Evolutionary conservation across 1,284 basidiomycete genomes (phyloP).

Genomic region (Vanrija sp.): DNA sequence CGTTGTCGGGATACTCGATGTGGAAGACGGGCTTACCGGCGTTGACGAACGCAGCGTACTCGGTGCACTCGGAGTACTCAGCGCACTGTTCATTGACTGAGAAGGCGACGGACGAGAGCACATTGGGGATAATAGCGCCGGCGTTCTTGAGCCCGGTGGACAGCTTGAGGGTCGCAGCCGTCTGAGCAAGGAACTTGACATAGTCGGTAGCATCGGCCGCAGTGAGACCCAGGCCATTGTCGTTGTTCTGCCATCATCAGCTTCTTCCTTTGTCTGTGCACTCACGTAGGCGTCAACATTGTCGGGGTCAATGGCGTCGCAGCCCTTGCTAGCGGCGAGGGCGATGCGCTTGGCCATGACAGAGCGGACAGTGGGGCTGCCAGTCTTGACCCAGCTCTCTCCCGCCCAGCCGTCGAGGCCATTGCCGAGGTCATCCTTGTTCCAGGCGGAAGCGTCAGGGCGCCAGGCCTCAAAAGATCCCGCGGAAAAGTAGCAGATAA

Average conservation of each 20-base stretch:
- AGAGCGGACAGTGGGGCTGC: not conserved
- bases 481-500: slow-evolving; percentile 46
- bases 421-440: slow-evolving; percentile 1
- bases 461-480: slow-evolving; percentile 34
- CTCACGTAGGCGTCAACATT: slow-evolving; percentile 38
- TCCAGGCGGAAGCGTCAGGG: not conserved
- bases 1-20: slow-evolving; percentile 25
- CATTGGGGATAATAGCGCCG: slow-evolving; percentile 7
- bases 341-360: slow-evolving; percentile 22
- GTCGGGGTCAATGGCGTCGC: slow-evolving; percentile 46
- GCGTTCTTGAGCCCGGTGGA: slow-evolving; percentile 39
- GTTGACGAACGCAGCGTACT: slow-evolving; percentile 23
- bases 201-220: slow-evolving; percentile 32
- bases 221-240: slow-evolving; percentile 9
- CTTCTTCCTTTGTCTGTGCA: slow-evolving; percentile 7
- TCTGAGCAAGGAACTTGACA: slow-evolving; percentile 30
- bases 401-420: slow-evolving; percentile 3
- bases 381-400: slow-evolving; percentile 9
- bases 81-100: slow-evolving; percentile 14
- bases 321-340: slow-evolving; percentile 36
- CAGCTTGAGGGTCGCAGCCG: slow-evolving; percentile 20
- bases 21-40: slow-evolving; percentile 33
- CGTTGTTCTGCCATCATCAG: slow-evolving; percentile 6
- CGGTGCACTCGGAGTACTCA: slow-evolving; percentile 25
- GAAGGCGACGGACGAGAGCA: slow-evolving; percentile 1